A percentile compares a stretch with the other conserved stretches of the same genome.
Evolutionary conservation across 768 basidiomycete genomes (phyloP).

Genomic region (Psilocybe tampanensis): DNA sequence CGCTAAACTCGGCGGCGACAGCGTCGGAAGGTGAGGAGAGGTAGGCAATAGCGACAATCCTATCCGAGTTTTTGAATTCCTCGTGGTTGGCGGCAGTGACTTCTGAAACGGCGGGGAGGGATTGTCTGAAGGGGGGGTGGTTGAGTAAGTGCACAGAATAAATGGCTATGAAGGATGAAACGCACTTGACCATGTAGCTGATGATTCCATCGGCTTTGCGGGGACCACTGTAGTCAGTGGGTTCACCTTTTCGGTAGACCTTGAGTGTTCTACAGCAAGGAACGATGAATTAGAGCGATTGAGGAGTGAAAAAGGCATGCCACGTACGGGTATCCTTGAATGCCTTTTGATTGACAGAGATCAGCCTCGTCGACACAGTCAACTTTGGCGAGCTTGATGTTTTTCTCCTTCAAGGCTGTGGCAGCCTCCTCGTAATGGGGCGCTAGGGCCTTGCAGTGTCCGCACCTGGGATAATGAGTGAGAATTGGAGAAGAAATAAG

Average conservation of each 20-base stretch:
- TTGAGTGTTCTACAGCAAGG: conserved; percentile 71
- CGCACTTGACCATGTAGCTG: conserved; percentile 95
- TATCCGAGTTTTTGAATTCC: conserved; percentile 89
- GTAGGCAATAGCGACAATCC: conserved; percentile 88
- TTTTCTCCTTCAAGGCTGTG: conserved; percentile 86
- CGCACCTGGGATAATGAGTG: conserved; percentile 61
- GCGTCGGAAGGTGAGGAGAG: conserved; percentile 70
- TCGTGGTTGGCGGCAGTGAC: conserved; percentile 77
- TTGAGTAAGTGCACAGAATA: conserved; percentile 8
- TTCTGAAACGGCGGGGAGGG: conserved; percentile 88
- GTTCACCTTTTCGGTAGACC: conserved; percentile 85
- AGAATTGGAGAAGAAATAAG: background rate
- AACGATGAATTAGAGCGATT: background rate
- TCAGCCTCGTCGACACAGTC: conserved; percentile 96
- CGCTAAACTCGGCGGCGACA: conserved; percentile 74
- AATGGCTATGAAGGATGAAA: conserved; percentile 5
- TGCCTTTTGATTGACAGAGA: conserved; percentile 84
- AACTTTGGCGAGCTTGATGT: conserved; percentile 92
- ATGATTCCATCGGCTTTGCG: conserved; percentile 96
- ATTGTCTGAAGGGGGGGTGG: conserved; percentile 55
- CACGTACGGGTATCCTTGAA: conserved; percentile 95
- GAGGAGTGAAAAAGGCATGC: background rate
- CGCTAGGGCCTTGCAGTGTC: conserved; percentile 94
- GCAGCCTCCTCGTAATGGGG: conserved; percentile 96
- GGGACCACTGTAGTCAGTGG: conserved; percentile 83